Base-by-base conservation (phyloP, 371 early-diverging fungal genomes). In the Pancytospora philotis region DNA sequence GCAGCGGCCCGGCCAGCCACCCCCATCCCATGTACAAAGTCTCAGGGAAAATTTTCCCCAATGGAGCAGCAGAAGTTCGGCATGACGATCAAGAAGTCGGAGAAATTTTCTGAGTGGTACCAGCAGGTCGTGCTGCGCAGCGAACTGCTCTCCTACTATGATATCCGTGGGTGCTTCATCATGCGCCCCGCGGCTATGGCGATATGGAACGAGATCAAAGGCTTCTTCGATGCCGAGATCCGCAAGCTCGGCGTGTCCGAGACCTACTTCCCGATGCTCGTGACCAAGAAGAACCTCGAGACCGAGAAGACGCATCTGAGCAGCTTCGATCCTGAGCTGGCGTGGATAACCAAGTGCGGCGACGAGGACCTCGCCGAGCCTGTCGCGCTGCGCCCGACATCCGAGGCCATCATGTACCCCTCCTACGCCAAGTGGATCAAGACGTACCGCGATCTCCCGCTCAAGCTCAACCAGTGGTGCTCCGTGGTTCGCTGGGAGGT, bases 401-500 rank as follows among this genome's bases (percentile, higher is more conserved):
- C 97, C 13, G 99, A 98, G 83, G 91, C 97, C 16, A 94, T 96
- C 76, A 97, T 98, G 90, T 97, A 98, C 81, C 99, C 99, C 58
- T 90, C 89, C 80, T 97, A 90, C 79, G 85, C 94, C 66, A 92
- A 93, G 77, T 98, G 98, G 99, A 87, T 98, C 67, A 88, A 88
- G 59, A 90, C 89, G 74, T 90, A 96, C 82, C 89, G 97, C 77
- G 98, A 98, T 82, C 85, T 98, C 56, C 99, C 99, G 39, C 83
- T 97, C 61, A 86, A 92, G 74, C 78, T 96, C 63, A 98, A 98
- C 84, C 99, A 98, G 84, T 98, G 98, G 99, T 94, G 95, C 84
- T 93, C 91, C 77, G 95, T 97, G 64, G 92, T 98, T 45, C 87
- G 99, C 72, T 98, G 99, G 99, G 99, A 98, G 84, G 93, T 97